phyloP scores from a whole-genome alignment of 768 basidiomycete species.

The Kwoniella dejecticola region DNA sequence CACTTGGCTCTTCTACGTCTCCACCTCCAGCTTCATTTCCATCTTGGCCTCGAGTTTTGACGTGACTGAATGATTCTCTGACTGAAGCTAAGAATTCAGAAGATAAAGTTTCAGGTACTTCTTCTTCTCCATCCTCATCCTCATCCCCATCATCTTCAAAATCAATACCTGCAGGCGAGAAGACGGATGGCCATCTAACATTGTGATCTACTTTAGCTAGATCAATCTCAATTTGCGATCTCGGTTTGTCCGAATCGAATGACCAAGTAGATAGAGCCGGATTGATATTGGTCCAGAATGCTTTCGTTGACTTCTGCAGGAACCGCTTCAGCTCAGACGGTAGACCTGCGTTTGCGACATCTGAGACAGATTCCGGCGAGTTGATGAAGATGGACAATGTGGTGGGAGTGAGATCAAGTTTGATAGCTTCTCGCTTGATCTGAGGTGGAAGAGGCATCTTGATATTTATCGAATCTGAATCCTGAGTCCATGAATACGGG shows the following conservation, averaged over 20 bases:
- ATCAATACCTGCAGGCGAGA: conserved; percentile 63
- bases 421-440: conserved; percentile 24
- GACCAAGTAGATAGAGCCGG: conserved; percentile 87
- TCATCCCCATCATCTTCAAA: conserved; percentile 44
- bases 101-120: conserved; percentile 85
- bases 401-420: conserved; percentile 14
- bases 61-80: conserved; percentile 80
- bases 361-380: too few species aligned
- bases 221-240: conserved; percentile 74
- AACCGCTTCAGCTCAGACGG: conserved; percentile 21
- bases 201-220: conserved; percentile 82
- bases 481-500: conserved; percentile 93
- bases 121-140: conserved; percentile 58
- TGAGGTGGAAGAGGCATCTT: conserved; percentile 78
- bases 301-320: conserved; percentile 21
- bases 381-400: conserved; percentile 19
- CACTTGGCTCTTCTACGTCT: conserved; percentile 56
- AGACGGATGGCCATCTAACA: conserved; percentile 84
- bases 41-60: conserved; percentile 66
- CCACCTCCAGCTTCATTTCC: conserved; percentile 63
- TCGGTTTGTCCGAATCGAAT: conserved; percentile 66
- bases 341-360: background rate
- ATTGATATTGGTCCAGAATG: conserved; percentile 74
- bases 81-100: conserved; percentile 78
- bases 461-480: conserved; percentile 76